Evolutionary conservation across 2,329 filamentous ascomycete species (phyloP), one percentile per base, ranked within the genome.

Genomic region (Calonectria fujianensis): DNA sequence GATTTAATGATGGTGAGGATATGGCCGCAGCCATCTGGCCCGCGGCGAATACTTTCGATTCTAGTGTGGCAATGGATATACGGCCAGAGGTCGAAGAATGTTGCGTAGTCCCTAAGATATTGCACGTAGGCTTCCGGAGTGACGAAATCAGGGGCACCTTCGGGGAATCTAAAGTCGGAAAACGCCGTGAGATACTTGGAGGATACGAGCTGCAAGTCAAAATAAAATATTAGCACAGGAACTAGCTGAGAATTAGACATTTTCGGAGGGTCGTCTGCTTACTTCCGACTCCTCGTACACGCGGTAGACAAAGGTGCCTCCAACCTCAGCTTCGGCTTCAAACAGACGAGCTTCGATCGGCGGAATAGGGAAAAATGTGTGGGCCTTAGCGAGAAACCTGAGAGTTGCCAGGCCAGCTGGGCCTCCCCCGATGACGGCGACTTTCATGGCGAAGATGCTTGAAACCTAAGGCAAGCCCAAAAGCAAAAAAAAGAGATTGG

Each of bases 161-260:
- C 65, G 2, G 86, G 81, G 7, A 87, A 83, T 1, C 88, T 85
- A 73, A 87, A 88, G 75, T 90, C 88, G 1, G 88, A 90, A 75
- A 90, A 90, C 24, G 86, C 82, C 0, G 88, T 90, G 11, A 90
- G 82, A 54, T 89, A 88, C 74, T 88, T 89, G 4, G 87, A 89
- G 1, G 86, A 88, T 1, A 90, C 88, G 2, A 89, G 83, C 85
- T 86, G 52, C 1, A 3, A 57, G 4, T 13, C 1, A 20, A 52
- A 45, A 27, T 2, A n/a, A 20, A 61, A 39, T 35, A 10, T 4
- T 57, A 57, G 41, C 35, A 9, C 6, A 3, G 29, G 3, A 31
- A 24, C n/a, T 39, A 39, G 57, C n/a, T 24, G 37, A 3, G 9
- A 8, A 16, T 20, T 18, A 18, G 13, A 4, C 16, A 9, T 3